Percentiles rank a stretch among this genome's conserved stretches.
phyloP scores from a whole-genome alignment of 108 stramenopile species.

The Thalassiosira profunda region DNA sequence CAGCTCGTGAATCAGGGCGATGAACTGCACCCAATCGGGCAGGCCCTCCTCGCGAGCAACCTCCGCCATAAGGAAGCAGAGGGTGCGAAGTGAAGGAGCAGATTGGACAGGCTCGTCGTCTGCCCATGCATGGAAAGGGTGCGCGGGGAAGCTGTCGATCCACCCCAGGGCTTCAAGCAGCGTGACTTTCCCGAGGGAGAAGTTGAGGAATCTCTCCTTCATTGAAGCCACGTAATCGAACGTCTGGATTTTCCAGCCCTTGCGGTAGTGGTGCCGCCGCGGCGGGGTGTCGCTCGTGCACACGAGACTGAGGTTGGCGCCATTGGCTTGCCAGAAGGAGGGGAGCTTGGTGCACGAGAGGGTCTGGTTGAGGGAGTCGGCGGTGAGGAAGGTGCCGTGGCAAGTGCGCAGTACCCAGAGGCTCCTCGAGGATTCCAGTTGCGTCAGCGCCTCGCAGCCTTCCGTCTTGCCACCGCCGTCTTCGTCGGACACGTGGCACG shows the following conservation, averaged over 20 bases:
- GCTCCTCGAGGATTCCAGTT: constrained; percentile 7
- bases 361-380: constrained; percentile 22
- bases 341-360: constrained; percentile 47
- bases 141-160: constrained; percentile 30
- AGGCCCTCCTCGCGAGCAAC: constrained; percentile 49
- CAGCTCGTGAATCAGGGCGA: constrained; percentile 57
- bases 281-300: constrained; percentile 57
- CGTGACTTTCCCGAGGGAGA: constrained; percentile 35
- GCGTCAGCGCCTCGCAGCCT: neutral
- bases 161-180: constrained; percentile 51
- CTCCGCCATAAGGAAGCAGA: constrained; percentile 58
- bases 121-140: constrained; percentile 29
- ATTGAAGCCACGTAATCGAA: constrained; percentile 42
- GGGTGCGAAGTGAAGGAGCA: constrained; percentile 51
- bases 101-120: neutral
- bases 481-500: constrained; percentile 26
- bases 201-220: constrained; percentile 46
- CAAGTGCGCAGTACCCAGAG: constrained; percentile 56
- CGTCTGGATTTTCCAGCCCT: constrained; percentile 48
- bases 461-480: too few species aligned
- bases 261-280: constrained; percentile 54
- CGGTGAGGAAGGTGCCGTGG: constrained; percentile 50
- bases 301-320: constrained; percentile 42
- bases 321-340: constrained; percentile 58
- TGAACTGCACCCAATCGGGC: constrained; percentile 74